Evolutionary conservation across 768 basidiomycete species (phyloP), one percentile per base, ranked within the genome.

Genomic region (Pulveroboletus frians): DNA sequence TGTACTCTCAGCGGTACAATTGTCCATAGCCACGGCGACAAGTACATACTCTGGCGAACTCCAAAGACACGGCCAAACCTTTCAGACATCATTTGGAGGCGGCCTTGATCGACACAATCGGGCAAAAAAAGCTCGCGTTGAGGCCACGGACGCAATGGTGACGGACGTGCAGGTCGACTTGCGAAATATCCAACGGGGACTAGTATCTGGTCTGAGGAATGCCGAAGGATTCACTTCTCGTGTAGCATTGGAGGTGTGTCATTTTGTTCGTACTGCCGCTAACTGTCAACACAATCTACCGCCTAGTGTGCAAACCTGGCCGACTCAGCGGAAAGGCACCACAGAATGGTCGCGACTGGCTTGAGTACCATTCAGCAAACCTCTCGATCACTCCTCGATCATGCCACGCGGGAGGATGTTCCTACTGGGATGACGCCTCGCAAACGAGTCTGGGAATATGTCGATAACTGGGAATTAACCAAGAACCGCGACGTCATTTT

Each of bases 341-440:
- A 75, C 52, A 69, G 66, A 23, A 60, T 69, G 15, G 69, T 77
- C 2, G 64, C 65, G 9, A 64, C 66, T 10, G 72, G 78, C 27
- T 62, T 92, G 6, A 60, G 72, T 5, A 64, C 71, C 5, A 63
- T 87, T 18, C 76, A 77, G 38, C 69, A 74, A 18, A 76, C 77
- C 2, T 76, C 76, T 3, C 70, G 75, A 27, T 67, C 71, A 13
- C 67, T 91, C 18, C 62, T 74, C 7, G 76, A 81, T 26, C 72
- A 81, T 47, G 88, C 83, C 9, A 71, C 77, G 8, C 76, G 70
- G 48, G 79, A 81, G 47, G 90, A 92, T 58, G 61, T 69, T 18
- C 69, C 85, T 1, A 88, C 84, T 13, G 90, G 90, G 5, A 69
- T 69, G 46, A 92, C 90, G 3, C 91, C 91, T 31, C 80, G 79